A percentile compares a stretch with the other conserved stretches of the same genome.
phyloP scores from a whole-genome alignment of 2,329 filamentous ascomycete species.

The Leptodontidium sp. region DNA sequence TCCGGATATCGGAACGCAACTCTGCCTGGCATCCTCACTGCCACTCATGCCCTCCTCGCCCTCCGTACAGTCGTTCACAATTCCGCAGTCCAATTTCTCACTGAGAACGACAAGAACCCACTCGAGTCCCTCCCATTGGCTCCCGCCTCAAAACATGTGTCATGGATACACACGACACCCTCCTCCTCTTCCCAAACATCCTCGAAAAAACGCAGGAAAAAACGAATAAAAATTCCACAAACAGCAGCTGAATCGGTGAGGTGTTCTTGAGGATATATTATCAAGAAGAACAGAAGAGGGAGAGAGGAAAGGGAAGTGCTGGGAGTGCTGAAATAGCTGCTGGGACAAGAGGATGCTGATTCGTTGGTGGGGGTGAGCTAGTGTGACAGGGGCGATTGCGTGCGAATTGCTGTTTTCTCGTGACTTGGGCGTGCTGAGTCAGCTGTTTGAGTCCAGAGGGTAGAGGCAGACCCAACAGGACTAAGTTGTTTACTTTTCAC shows the following conservation, averaged over 20 bases:
- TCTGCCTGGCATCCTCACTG: not conserved
- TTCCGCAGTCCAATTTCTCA: constrained; percentile 4
- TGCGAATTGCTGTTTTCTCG: constrained; percentile 28
- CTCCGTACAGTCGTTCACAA: not conserved
- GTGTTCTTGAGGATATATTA: constrained; percentile 14
- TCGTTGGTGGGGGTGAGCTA: constrained; percentile 24
- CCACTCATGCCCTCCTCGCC: not conserved
- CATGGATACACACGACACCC: constrained; percentile 19
- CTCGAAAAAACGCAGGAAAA: constrained; percentile 31
- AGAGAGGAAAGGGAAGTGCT: not conserved
- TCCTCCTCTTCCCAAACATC: constrained; percentile 17
- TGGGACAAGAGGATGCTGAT: constrained; percentile 24
- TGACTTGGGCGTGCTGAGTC: constrained; percentile 19
- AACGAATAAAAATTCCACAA: constrained; percentile 28
- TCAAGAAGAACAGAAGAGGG: not conserved
- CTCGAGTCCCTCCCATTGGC: constrained; percentile 32
- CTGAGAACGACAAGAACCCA: constrained; percentile 26
- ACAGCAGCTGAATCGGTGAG: constrained; percentile 23
- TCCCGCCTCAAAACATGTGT: constrained; percentile 25
- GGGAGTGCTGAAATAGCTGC: constrained; percentile 16
- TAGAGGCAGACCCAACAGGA: no score
- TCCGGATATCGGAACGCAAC: constrained; percentile 7
- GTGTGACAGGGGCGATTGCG: constrained; percentile 37
- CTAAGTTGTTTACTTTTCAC: not conserved
- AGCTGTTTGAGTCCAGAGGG: not conserved